Evolutionary conservation across 2,329 filamentous ascomycete genomes (phyloP).

Genomic region (Thelonectria discophora): DNA sequence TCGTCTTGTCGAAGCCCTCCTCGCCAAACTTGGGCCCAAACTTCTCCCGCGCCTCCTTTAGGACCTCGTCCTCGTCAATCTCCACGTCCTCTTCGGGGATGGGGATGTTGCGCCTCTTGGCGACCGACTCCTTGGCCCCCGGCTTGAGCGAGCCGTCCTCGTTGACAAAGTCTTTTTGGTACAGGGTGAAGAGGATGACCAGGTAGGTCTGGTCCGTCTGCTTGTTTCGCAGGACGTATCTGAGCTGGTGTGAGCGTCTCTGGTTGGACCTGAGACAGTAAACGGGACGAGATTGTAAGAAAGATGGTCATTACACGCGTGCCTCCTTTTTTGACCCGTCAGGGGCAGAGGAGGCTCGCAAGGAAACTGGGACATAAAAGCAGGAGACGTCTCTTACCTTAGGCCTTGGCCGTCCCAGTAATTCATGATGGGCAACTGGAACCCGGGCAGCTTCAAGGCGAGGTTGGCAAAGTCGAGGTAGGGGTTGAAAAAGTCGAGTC

Average conservation of each 20-base stretch:
- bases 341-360: slow-evolving; percentile 6
- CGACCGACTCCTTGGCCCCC: slow-evolving; percentile 45
- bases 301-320: slow-evolving; percentile 34
- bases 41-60: slow-evolving; percentile 52
- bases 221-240: slow-evolving; percentile 90
- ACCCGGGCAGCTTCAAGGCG: slow-evolving; percentile 75
- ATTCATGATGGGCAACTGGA: slow-evolving; percentile 75
- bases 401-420: slow-evolving; percentile 84
- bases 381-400: slow-evolving; percentile 61
- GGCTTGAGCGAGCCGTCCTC: slow-evolving; percentile 65
- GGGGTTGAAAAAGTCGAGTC: slow-evolving; percentile 83
- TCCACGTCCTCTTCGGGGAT: slow-evolving; percentile 33
- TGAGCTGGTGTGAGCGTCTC: slow-evolving; percentile 82
- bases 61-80: slow-evolving; percentile 47
- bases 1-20: slow-evolving; percentile 40
- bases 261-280: slow-evolving; percentile 42
- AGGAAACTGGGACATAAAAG: slow-evolving; percentile 19
- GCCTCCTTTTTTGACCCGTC: neutral
- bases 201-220: slow-evolving; percentile 78
- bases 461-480: slow-evolving; percentile 87
- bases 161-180: slow-evolving; percentile 72
- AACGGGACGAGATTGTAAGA: slow-evolving; percentile 33
- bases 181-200: slow-evolving; percentile 81
- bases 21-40: slow-evolving; percentile 42
- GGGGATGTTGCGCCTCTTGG: slow-evolving; percentile 19